Evolutionary conservation across 805 yeast species (phyloP).

Genomic region (Pichia scutulata): DNA sequence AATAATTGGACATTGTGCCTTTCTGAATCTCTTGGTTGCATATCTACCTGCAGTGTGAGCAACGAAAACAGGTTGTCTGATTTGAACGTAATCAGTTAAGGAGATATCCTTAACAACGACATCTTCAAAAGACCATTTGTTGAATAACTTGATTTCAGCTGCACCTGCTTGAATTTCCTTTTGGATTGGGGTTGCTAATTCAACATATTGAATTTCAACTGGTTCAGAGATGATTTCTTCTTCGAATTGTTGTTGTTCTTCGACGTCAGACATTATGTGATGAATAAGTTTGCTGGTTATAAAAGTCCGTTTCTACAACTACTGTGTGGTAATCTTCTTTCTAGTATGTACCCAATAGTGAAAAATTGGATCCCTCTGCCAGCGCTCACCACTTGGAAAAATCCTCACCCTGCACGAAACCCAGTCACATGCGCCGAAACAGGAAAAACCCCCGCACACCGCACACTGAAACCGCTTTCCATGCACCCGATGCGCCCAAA

Average conservation of each 20-base stretch:
- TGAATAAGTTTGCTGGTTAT: background rate
- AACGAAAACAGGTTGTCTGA: slow-evolving; percentile 95
- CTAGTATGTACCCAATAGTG: background rate
- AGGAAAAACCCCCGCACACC: slow-evolving; percentile 4
- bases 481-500: slow-evolving; percentile 12
- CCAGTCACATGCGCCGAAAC: slow-evolving; percentile 3
- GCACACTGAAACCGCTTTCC: background rate
- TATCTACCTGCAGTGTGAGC: slow-evolving; percentile 99
- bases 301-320: background rate
- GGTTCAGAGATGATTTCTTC: slow-evolving; percentile 82
- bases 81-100: slow-evolving; percentile 95
- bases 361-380: background rate
- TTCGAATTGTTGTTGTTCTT: slow-evolving; percentile 34
- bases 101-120: slow-evolving; percentile 97
- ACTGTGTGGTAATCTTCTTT: background rate
- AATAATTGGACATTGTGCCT: slow-evolving; percentile 98
- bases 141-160: slow-evolving; percentile 94
- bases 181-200: slow-evolving; percentile 94
- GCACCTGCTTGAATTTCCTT: slow-evolving; percentile 94
- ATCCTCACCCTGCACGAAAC: background rate
- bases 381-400: background rate
- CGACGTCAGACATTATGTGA: slow-evolving; percentile 67
- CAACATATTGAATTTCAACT: slow-evolving; percentile 68
- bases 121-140: slow-evolving; percentile 99
- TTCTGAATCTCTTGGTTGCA: slow-evolving; percentile 99